phyloP scores from a whole-genome alignment of 1,284 basidiomycete species.

The Puccinia sorghi region DNA sequence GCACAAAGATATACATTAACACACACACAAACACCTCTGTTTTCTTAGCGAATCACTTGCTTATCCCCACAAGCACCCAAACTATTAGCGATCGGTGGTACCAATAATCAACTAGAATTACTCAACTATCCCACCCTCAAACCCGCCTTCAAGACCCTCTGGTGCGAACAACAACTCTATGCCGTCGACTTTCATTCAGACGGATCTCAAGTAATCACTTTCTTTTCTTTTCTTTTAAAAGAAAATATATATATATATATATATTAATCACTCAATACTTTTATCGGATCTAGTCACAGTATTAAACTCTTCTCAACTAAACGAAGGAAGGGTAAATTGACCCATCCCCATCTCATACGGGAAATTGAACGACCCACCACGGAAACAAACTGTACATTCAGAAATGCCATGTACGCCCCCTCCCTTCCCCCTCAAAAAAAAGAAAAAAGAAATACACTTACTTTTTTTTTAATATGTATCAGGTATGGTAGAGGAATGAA shows the following conservation, averaged over 20 bases:
- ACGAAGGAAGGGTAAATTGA: neutral
- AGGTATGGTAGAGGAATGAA: slow-evolving; percentile 31
- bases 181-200: slow-evolving; percentile 32
- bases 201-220: neutral
- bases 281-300: neutral
- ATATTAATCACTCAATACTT: neutral
- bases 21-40: slow-evolving; percentile 4
- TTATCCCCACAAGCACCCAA: slow-evolving; percentile 15
- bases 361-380: slow-evolving; percentile 9
- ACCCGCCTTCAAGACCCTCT: slow-evolving; percentile 3
- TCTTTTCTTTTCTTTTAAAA: too few relatives aligned
- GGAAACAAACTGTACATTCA: neutral
- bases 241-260: too few relatives aligned
- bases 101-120: slow-evolving; percentile 41
- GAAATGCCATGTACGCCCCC: slow-evolving; percentile 31
- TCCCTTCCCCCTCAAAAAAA: neutral
- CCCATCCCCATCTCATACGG: slow-evolving; percentile 5
- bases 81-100: slow-evolving; percentile 43
- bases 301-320: slow-evolving; percentile 25
- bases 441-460: neutral
- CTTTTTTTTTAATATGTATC: neutral
- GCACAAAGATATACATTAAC: neutral
- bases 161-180: slow-evolving; percentile 18
- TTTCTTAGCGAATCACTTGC: slow-evolving; percentile 29
- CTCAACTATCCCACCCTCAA: slow-evolving; percentile 38